Percentiles rank a stretch among this genome's conserved stretches.
Evolutionary conservation across 768 basidiomycete genomes (phyloP).

Genomic region (Mycena latifolia): DNA sequence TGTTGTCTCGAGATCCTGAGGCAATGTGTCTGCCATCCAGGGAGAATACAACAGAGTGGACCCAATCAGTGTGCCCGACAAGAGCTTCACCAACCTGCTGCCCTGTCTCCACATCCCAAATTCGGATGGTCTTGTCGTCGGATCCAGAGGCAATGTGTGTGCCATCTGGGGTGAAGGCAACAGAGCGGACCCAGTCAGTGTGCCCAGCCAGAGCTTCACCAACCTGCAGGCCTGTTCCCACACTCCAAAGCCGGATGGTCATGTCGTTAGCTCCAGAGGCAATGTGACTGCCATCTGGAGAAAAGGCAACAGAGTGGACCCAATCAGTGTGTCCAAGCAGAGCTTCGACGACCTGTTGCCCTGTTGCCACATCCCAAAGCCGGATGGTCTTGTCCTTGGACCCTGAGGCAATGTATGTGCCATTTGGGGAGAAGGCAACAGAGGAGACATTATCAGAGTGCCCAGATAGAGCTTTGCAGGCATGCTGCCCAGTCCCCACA

Average conservation of each 20-base stretch:
- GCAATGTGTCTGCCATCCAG: too few relatives aligned
- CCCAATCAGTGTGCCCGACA: not conserved
- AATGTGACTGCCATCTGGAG: not conserved
- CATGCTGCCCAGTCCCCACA: too few relatives aligned
- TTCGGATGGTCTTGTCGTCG: not conserved
- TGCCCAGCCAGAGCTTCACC: too few relatives aligned
- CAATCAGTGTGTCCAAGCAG: not conserved
- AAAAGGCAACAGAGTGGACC: constrained; percentile 3
- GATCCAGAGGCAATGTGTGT: constrained; percentile 1
- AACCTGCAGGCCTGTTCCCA: too few relatives aligned
- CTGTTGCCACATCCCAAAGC: too few relatives aligned
- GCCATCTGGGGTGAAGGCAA: constrained; percentile 1
- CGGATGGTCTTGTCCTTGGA: not conserved
- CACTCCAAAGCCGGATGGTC: constrained; percentile 2
- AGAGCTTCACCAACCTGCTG: not conserved
- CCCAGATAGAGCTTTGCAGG: not conserved
- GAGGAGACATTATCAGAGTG: not conserved
- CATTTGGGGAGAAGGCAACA: constrained; percentile 3
- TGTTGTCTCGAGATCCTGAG: too few relatives aligned
- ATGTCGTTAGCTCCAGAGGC: not conserved
- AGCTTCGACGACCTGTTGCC: too few relatives aligned
- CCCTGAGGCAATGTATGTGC: constrained; percentile 1
- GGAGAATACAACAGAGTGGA: too few relatives aligned
- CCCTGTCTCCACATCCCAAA: constrained; percentile 5
- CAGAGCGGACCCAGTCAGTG: too few relatives aligned